Percentiles rank a stretch among this genome's conserved stretches.
Evolutionary conservation across 805 yeast species (phyloP).

Genomic region (Ogataea trehalophila): DNA sequence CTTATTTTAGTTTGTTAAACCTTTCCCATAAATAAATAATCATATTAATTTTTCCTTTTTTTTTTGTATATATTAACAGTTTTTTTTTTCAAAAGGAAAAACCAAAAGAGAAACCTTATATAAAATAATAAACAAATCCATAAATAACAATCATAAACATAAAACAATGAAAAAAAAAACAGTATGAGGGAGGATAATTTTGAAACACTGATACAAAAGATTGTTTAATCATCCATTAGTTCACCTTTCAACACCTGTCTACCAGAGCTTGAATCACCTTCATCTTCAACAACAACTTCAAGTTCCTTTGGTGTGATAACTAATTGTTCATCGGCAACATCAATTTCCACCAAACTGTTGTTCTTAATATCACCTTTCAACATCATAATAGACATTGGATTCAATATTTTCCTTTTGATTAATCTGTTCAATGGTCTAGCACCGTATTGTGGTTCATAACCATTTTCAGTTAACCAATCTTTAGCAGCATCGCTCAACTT

Average conservation of each 20-base stretch:
- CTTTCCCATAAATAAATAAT: too few species aligned
- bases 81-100: too few species aligned
- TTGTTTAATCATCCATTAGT: neutral
- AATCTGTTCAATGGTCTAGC: slow-evolving; percentile 94
- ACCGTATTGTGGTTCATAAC: slow-evolving; percentile 90
- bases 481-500: slow-evolving; percentile 57
- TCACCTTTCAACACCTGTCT: neutral
- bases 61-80: too few species aligned
- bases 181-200: too few species aligned
- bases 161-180: neutral
- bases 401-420: slow-evolving; percentile 76
- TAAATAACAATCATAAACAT: too few species aligned
- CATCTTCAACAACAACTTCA: neutral
- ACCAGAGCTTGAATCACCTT: neutral
- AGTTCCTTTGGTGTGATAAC: slow-evolving; percentile 4
- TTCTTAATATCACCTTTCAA: slow-evolving; percentile 71
- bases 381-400: slow-evolving; percentile 79
- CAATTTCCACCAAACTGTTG: slow-evolving; percentile 50
- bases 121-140: too few species aligned
- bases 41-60: too few species aligned
- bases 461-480: slow-evolving; percentile 73
- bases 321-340: slow-evolving; percentile 33
- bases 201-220: neutral
- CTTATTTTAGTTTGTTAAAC: too few species aligned
- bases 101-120: too few species aligned